Conservation (phyloP, 2,329 filamentous ascomycete species). For the Elsinoe fawcettii region DNA sequence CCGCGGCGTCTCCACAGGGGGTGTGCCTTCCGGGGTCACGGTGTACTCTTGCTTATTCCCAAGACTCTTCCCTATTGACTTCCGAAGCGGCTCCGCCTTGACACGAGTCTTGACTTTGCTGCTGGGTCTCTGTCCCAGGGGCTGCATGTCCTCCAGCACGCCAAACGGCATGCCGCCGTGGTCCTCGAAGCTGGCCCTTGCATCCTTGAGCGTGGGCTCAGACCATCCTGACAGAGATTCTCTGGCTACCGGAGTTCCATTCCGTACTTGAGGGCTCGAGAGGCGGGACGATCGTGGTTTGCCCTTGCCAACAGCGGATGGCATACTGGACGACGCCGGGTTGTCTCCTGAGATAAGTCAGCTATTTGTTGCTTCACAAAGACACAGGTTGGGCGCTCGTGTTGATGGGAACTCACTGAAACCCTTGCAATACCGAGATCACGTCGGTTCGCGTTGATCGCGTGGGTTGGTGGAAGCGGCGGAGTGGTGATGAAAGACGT, state of each 20-base stretch:
- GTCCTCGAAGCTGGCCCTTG: conserved; percentile 67
- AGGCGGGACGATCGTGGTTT: conserved; percentile 15
- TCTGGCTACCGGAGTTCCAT: background rate
- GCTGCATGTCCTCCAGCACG: conserved; percentile 75
- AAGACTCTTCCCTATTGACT: conserved; percentile 37
- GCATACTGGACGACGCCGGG: conserved; percentile 15
- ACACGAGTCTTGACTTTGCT: conserved; percentile 51
- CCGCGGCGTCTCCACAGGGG: conserved; percentile 32
- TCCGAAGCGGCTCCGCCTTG: conserved; percentile 36
- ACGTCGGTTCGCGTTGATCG: conserved; percentile 14
- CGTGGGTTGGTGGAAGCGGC: conserved; percentile 4
- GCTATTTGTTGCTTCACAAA: background rate
- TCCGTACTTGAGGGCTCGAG: conserved; percentile 10
- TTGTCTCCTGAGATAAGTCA: background rate
- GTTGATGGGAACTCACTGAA: background rate
- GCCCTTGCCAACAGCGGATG: conserved; percentile 14
- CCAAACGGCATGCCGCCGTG: conserved; percentile 64
- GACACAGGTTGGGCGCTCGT: background rate
- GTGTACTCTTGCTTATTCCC: conserved; percentile 34
- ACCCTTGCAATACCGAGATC: conserved; percentile 2
- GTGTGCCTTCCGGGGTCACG: conserved; percentile 41
- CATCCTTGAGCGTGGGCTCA: conserved; percentile 49
- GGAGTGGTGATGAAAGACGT: conserved; percentile 8
- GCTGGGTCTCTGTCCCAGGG: conserved; percentile 64
- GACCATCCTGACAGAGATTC: conserved; percentile 30